phyloP scores from a whole-genome alignment of 768 basidiomycete genomes.

The Pulveroboletus sp. region DNA sequence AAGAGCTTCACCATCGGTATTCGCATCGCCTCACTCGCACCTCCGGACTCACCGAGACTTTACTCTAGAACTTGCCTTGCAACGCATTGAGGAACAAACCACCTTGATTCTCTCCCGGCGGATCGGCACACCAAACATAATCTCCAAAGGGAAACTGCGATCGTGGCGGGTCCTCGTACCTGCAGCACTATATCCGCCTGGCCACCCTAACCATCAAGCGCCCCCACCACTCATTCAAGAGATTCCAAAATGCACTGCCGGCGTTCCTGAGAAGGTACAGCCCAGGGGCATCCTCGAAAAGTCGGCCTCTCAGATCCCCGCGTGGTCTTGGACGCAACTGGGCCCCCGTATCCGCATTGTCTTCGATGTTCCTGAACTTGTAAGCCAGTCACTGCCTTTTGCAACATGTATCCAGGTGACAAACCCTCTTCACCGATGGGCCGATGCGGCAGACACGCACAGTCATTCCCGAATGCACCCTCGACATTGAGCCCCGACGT shows the following conservation, averaged over 20 bases:
- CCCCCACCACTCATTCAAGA: slow-evolving; percentile 22
- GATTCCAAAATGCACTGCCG: slow-evolving; percentile 44
- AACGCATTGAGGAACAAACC: slow-evolving; percentile 62
- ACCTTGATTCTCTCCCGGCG: slow-evolving; percentile 59
- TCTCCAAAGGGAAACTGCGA: slow-evolving; percentile 64
- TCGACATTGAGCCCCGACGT: slow-evolving; percentile 65
- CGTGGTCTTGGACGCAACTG: slow-evolving; percentile 54
- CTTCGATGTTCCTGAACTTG: slow-evolving; percentile 53
- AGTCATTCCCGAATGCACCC: slow-evolving; percentile 43
- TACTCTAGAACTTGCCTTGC: slow-evolving; percentile 58
- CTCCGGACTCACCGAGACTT: slow-evolving; percentile 15
- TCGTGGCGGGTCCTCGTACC: slow-evolving; percentile 59
- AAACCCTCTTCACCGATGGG: background rate
- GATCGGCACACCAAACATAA: slow-evolving; percentile 72
- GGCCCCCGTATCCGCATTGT: slow-evolving; percentile 43
- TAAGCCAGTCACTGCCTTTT: slow-evolving; percentile 34
- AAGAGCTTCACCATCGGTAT: slow-evolving; percentile 67
- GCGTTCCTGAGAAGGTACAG: slow-evolving; percentile 16
- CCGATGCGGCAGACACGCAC: slow-evolving; percentile 40
- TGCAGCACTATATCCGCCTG: slow-evolving; percentile 34
- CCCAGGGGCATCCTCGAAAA: slow-evolving; percentile 45
- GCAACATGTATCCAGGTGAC: slow-evolving; percentile 7
- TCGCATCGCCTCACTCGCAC: background rate
- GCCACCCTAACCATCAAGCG: slow-evolving; percentile 15
- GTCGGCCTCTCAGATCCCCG: slow-evolving; percentile 24